Evolutionary conservation across 2,329 filamentous ascomycete species (phyloP).

Genomic region (Sporothrix mexicana): DNA sequence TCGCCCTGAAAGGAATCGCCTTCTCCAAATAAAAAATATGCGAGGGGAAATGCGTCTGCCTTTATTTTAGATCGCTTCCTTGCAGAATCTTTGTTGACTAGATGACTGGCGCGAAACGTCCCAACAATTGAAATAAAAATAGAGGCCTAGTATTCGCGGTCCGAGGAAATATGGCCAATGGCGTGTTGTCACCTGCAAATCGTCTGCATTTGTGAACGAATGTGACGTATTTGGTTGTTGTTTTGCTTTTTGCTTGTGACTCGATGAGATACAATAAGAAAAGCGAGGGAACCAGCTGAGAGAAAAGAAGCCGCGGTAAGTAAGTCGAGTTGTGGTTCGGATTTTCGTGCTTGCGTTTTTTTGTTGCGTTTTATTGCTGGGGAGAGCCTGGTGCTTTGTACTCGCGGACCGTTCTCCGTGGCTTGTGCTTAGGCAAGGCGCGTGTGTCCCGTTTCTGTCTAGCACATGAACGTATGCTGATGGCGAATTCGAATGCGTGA

Average conservation of each 20-base stretch:
- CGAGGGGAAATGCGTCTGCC: background rate
- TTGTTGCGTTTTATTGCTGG: slow-evolving; percentile 8
- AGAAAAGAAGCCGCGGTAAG: slow-evolving; percentile 20
- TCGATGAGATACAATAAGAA: background rate
- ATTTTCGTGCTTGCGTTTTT: slow-evolving; percentile 15
- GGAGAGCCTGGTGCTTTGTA: slow-evolving; percentile 13
- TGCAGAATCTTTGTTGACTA: slow-evolving; percentile 11
- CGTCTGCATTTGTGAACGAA: slow-evolving; percentile 26
- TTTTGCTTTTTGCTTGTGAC: slow-evolving; percentile 21
- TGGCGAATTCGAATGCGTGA: slow-evolving; percentile 20
- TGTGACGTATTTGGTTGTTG: background rate
- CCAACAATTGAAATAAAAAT: slow-evolving; percentile 3
- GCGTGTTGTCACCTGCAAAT: slow-evolving; percentile 28
- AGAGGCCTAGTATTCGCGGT: background rate
- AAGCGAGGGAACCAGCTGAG: slow-evolving; percentile 19
- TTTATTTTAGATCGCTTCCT: slow-evolving; percentile 25
- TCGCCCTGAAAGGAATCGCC: slow-evolving; percentile 13
- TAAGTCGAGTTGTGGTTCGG: background rate
- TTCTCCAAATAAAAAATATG: slow-evolving; percentile 25
- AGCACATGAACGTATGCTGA: slow-evolving; percentile 29
- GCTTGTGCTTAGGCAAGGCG: slow-evolving; percentile 16
- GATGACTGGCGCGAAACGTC: slow-evolving; percentile 7
- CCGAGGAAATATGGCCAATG: background rate
- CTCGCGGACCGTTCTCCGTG: slow-evolving; percentile 23
- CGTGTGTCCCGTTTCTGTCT: slow-evolving; percentile 16